phyloP scores from a whole-genome alignment of 768 basidiomycete genomes.

The Amanita phalloides region DNA sequence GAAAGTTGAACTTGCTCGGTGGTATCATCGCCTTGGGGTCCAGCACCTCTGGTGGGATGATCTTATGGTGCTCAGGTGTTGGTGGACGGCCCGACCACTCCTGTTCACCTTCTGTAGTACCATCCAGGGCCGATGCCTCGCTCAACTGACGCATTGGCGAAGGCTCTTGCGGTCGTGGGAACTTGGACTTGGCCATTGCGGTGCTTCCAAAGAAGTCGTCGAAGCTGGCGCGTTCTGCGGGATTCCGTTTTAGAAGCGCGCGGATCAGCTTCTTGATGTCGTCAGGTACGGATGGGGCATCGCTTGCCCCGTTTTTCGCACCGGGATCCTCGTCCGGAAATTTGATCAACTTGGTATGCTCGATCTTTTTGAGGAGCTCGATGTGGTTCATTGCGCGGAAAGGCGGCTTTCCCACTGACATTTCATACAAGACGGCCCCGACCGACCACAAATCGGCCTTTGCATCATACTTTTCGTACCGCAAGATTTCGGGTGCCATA shows the following conservation, averaged over 20 bases:
- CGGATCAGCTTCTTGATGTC: slow-evolving; percentile 89
- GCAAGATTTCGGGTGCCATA: slow-evolving; percentile 98
- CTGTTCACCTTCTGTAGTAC: slow-evolving; percentile 15
- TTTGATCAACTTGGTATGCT: slow-evolving; percentile 80
- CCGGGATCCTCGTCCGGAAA: slow-evolving; percentile 86
- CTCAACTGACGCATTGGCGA: slow-evolving; percentile 19
- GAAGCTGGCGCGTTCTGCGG: slow-evolving; percentile 77
- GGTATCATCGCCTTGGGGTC: slow-evolving; percentile 77
- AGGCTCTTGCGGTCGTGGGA: slow-evolving; percentile 43
- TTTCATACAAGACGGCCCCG: slow-evolving; percentile 93
- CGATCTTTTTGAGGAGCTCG: slow-evolving; percentile 89
- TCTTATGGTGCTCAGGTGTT: slow-evolving; percentile 57
- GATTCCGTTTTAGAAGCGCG: slow-evolving; percentile 71
- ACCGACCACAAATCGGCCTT: slow-evolving; percentile 98
- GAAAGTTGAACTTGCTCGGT: slow-evolving; percentile 71
- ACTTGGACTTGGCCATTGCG: slow-evolving; percentile 70
- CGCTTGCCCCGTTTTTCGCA: slow-evolving; percentile 34
- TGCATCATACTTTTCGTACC: slow-evolving; percentile 96
- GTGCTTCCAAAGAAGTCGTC: slow-evolving; percentile 86
- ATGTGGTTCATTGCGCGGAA: slow-evolving; percentile 96
- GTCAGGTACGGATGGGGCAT: slow-evolving; percentile 48
- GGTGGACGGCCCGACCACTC: slow-evolving; percentile 26
- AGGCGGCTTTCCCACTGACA: slow-evolving; percentile 86
- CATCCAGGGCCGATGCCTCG: slow-evolving; percentile 15
- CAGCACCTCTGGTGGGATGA: slow-evolving; percentile 71